Evolutionary conservation across 1,284 basidiomycete genomes (phyloP).

Genomic region (Ganoderma leucocontextum): DNA sequence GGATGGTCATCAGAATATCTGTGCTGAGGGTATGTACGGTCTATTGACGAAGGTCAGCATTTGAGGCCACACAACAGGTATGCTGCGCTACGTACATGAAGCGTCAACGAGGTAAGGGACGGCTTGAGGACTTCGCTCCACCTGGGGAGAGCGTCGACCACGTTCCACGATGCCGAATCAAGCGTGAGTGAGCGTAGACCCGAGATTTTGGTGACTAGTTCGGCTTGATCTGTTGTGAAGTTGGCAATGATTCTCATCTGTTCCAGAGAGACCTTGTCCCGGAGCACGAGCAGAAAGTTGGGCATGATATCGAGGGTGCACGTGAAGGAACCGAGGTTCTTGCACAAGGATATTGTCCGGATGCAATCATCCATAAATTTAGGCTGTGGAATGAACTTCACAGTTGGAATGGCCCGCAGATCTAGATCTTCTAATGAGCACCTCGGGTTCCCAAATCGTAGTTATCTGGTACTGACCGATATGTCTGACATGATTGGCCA

Average conservation of each 20-base stretch:
- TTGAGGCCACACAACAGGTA: not conserved
- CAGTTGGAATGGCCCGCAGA: slow-evolving; percentile 55
- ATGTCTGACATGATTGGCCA: slow-evolving; percentile 64
- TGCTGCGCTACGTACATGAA: slow-evolving; percentile 57
- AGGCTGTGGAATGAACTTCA: slow-evolving; percentile 46
- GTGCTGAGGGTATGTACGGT: slow-evolving; percentile 62
- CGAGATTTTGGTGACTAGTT: slow-evolving; percentile 51
- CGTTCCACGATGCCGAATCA: slow-evolving; percentile 66
- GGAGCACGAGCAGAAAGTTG: slow-evolving; percentile 56
- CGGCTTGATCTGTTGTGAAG: slow-evolving; percentile 57
- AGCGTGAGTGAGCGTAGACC: slow-evolving; percentile 57
- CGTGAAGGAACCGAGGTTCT: slow-evolving; percentile 62
- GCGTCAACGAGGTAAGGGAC: slow-evolving; percentile 59
- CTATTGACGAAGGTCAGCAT: slow-evolving; percentile 43
- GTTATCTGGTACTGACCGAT: slow-evolving; percentile 53
- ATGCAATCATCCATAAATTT: slow-evolving; percentile 61
- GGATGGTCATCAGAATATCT: slow-evolving; percentile 53
- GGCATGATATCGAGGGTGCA: slow-evolving; percentile 58
- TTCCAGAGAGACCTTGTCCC: slow-evolving; percentile 52
- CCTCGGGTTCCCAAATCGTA: not conserved
- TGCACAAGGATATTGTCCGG: slow-evolving; percentile 54
- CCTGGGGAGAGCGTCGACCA: slow-evolving; percentile 61
- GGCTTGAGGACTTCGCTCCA: slow-evolving; percentile 55
- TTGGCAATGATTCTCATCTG: slow-evolving; percentile 58
- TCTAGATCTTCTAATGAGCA: slow-evolving; percentile 46